phyloP scores from a whole-genome alignment of 495 filamentous ascomycete species.

The Daldinia caldariorum region DNA sequence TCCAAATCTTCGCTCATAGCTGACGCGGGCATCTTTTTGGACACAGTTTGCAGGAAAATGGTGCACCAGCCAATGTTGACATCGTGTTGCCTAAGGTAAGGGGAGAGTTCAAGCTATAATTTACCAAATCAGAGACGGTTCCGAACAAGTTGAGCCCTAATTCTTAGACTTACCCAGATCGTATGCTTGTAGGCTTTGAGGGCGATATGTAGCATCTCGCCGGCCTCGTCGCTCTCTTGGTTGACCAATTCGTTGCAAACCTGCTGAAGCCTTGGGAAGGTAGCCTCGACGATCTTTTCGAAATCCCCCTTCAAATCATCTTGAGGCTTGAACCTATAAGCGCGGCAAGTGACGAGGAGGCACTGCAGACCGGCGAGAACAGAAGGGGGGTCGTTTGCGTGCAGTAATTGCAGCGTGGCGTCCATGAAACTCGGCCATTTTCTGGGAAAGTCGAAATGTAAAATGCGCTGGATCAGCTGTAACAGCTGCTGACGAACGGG shows the following conservation, averaged over 20 bases:
- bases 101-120: constrained; percentile 82
- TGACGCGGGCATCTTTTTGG: constrained; percentile 80
- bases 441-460: constrained; percentile 93
- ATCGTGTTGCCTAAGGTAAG: constrained; percentile 76
- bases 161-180: constrained; percentile 79
- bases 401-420: constrained; percentile 85
- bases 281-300: constrained; percentile 89
- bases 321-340: constrained; percentile 89
- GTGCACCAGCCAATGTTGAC: constrained; percentile 94
- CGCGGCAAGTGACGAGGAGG: constrained; percentile 88
- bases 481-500: constrained; percentile 90
- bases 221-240: constrained; percentile 90
- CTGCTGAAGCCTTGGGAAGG: constrained; percentile 87
- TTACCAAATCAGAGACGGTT: constrained; percentile 47
- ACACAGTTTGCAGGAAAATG: constrained; percentile 87
- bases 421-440: constrained; percentile 94
- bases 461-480: constrained; percentile 91
- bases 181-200: constrained; percentile 98
- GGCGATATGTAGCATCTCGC: constrained; percentile 93
- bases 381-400: constrained; percentile 80
- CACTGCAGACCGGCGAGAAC: constrained; percentile 95
- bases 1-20: constrained; percentile 83
- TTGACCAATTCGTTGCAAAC: constrained; percentile 89
- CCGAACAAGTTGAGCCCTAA: constrained; percentile 11
- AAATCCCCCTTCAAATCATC: constrained; percentile 84